A percentile compares a stretch with the other conserved stretches of the same genome.
Evolutionary conservation across 2,329 filamentous ascomycete species (phyloP).

Genomic region (Scytalidium lignicola): DNA sequence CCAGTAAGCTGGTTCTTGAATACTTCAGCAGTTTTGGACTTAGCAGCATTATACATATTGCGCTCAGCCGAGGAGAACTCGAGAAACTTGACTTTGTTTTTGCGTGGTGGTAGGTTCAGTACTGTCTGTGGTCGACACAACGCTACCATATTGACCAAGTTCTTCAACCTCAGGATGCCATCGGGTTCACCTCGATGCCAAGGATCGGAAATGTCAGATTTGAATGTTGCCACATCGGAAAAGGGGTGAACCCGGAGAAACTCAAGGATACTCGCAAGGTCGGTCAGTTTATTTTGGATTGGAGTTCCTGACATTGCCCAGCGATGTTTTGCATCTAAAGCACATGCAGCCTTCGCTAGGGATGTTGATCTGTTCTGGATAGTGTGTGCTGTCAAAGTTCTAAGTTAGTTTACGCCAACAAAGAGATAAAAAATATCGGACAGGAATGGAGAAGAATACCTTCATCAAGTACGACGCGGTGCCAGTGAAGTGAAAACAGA

Average conservation of each 20-base stretch:
- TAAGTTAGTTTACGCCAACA: background rate
- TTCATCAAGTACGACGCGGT: conserved; percentile 39
- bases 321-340: conserved; percentile 37
- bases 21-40: background rate
- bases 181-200: conserved; percentile 5
- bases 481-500: conserved; percentile 35
- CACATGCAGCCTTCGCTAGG: conserved; percentile 36
- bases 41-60: conserved; percentile 3
- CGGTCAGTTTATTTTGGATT: conserved; percentile 28
- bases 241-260: conserved; percentile 15
- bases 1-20: background rate
- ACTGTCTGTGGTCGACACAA: conserved; percentile 25
- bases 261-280: conserved; percentile 26
- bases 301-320: conserved; percentile 21
- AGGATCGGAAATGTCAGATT: conserved; percentile 26
- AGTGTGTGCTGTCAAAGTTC: conserved; percentile 35
- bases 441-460: conserved; percentile 24
- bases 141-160: conserved; percentile 32
- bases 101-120: conserved; percentile 3
- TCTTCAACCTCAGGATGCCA: conserved; percentile 8
- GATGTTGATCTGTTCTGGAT: conserved; percentile 44
- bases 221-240: conserved; percentile 10
- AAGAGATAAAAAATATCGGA: no score
- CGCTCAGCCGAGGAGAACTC: conserved; percentile 6
- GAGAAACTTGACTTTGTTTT: background rate